Evolutionary conservation across 129 eudicot species (phyloP), one percentile per base, ranked within the genome.

Genomic region (Pittosporum tobira): DNA sequence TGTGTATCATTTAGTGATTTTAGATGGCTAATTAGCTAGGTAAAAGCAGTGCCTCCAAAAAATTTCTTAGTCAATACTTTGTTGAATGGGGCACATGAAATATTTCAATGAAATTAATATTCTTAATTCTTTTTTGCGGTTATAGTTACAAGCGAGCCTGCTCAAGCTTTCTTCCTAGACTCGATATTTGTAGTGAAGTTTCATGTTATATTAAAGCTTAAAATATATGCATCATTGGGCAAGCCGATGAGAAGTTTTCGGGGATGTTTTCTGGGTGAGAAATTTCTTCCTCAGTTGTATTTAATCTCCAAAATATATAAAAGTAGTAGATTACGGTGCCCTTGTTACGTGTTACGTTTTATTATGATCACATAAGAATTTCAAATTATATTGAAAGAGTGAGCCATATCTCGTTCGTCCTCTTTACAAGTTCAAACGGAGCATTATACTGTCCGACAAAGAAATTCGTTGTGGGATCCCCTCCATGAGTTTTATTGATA

Each of bases 21-120:
- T 34, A 45, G 51, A 30, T 51, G 43, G 29, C 55, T 51, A 47
- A 24, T 64, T 75, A 66, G 68, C 16, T 51, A 70, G 76, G 51
- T 64, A 26, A 43, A 42, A 20, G 31, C 21, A 26, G 52, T 63
- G 77, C 76, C 77, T 71, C 72, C 13, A 27, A 31, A 25, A n/a
- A 40, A 69, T 59, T 52, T 48, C 53, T 37, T 51, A 64, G 57
- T 64, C 67, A 54, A 61, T 62, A 50, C 46, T 72, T 62, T 66
- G 75, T 71, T 65, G 70, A 61, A 73, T 72, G 71, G 62, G 74
- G 74, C 77, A 16, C 57, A 27, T 53, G 42, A 42, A 51, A 28
- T 63, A 48, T 51, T 47, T 52, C 43, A 23, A 53, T 56, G 57
- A 64, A 53, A 66, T 62, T 48, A 66, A 46, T 44, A 57, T 59